These are phyloP conservation scores for Candida broadrunensis DNA, from an alignment of 805 yeast genomes.

Conservation along the genomic window DNA sequence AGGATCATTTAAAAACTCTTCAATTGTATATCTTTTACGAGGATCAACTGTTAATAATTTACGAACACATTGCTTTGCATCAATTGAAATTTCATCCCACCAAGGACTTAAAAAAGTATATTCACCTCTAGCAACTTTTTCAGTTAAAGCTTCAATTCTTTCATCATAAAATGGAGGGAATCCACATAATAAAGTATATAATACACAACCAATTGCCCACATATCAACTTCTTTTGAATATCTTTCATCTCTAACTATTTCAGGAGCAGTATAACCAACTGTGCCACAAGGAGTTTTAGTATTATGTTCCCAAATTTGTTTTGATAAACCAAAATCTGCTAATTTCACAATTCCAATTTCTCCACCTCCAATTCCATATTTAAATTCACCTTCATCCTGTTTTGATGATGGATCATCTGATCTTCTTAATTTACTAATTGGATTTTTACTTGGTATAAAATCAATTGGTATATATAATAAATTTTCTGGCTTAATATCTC, in stretches of 20 bases:
- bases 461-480: slow-evolving; percentile 62
- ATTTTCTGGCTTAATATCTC: slow-evolving; percentile 84
- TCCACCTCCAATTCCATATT: slow-evolving; percentile 84
- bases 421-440: slow-evolving; percentile 42
- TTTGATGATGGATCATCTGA: slow-evolving; percentile 71
- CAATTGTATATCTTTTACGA: slow-evolving; percentile 61
- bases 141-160: slow-evolving; percentile 67
- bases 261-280: slow-evolving; percentile 98
- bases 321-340: slow-evolving; percentile 94
- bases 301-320: slow-evolving; percentile 81
- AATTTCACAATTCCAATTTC: slow-evolving; percentile 85
- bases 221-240: slow-evolving; percentile 94
- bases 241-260: slow-evolving; percentile 88
- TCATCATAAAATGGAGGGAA: slow-evolving; percentile 97
- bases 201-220: slow-evolving; percentile 98
- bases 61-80: slow-evolving; percentile 69
- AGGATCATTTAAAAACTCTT: slow-evolving; percentile 70
- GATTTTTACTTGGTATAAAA: slow-evolving; percentile 40
- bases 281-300: slow-evolving; percentile 99
- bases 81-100: slow-evolving; percentile 80
- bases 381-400: slow-evolving; percentile 83
- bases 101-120: slow-evolving; percentile 75
- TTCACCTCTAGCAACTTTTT: slow-evolving; percentile 77
- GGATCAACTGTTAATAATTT: slow-evolving; percentile 73
- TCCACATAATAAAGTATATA: slow-evolving; percentile 91